A percentile compares a stretch with the other conserved stretches of the same genome.
Conservation (phyloP, 192 early-diverging fungal genomes). For the Powellomyces hirtus region DNA sequence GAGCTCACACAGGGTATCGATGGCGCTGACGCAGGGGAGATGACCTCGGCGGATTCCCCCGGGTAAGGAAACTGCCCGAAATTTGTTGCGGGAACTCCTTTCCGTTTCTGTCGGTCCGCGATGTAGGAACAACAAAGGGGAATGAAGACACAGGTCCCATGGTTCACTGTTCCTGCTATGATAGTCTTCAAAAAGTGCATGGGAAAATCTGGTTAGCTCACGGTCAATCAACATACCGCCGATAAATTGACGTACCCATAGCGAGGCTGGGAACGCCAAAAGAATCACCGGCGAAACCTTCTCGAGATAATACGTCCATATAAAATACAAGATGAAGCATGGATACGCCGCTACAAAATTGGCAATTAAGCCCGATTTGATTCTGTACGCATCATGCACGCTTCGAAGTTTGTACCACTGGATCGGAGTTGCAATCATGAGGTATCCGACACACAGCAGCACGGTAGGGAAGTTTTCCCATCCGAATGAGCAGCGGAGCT, state of each 20-base stretch:
- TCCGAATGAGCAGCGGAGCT: neutral
- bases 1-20: neutral
- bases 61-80: neutral
- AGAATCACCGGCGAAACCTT: neutral
- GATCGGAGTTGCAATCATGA: slow-evolving; percentile 3
- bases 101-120: neutral
- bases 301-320: slow-evolving; percentile 6
- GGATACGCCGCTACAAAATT: neutral
- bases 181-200: neutral
- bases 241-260: neutral
- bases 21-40: neutral
- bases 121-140: neutral
- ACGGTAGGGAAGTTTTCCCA: slow-evolving; percentile 1
- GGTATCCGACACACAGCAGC: neutral
- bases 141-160: neutral
- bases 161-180: neutral
- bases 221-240: neutral
- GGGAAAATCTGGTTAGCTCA: neutral
- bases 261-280: neutral
- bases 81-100: too few species aligned
- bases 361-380: neutral
- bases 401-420: neutral
- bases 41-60: neutral
- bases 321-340: neutral
- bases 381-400: neutral